Conservation (phyloP, 2,329 filamentous ascomycete species). For the Pleurostoma richardsiae region DNA sequence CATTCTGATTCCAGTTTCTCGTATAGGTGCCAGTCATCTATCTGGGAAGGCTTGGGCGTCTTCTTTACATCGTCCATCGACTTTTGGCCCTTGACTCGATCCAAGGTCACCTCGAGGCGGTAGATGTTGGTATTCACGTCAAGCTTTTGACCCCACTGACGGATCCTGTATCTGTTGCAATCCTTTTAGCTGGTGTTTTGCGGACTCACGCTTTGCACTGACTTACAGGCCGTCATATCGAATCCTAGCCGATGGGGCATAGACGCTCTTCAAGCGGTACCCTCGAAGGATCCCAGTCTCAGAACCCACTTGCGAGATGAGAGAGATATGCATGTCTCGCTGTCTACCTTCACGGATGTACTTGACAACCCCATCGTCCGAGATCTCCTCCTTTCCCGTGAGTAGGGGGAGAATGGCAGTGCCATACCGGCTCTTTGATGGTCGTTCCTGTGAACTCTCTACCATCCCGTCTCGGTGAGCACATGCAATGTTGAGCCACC, state of each 20-base stretch:
- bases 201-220: too few relatives aligned
- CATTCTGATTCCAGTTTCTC: constrained; percentile 38
- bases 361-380: constrained; percentile 23
- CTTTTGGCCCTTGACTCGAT: constrained; percentile 35
- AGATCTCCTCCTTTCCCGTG: constrained; percentile 42
- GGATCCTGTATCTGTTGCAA: constrained; percentile 39
- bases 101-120: constrained; percentile 38
- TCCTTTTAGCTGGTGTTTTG: too few relatives aligned
- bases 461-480: constrained; percentile 52
- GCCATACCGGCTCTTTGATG: constrained; percentile 41
- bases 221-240: constrained; percentile 55
- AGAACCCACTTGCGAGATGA: constrained; percentile 44
- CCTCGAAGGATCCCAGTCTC: constrained; percentile 49
- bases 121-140: constrained; percentile 33
- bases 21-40: constrained; percentile 52
- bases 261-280: constrained; percentile 40
- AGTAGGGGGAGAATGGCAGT: constrained; percentile 44
- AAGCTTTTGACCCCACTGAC: constrained; percentile 38
- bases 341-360: constrained; percentile 40
- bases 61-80: constrained; percentile 33
- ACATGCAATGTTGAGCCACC: constrained; percentile 54
- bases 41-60: constrained; percentile 48
- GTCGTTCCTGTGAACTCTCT: constrained; percentile 32
- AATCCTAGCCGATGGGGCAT: constrained; percentile 46
- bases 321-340: constrained; percentile 39